Evolutionary conservation across 1,284 basidiomycete genomes (phyloP), one percentile per base, ranked within the genome.

Genomic region (Ustilago xerochloae): DNA sequence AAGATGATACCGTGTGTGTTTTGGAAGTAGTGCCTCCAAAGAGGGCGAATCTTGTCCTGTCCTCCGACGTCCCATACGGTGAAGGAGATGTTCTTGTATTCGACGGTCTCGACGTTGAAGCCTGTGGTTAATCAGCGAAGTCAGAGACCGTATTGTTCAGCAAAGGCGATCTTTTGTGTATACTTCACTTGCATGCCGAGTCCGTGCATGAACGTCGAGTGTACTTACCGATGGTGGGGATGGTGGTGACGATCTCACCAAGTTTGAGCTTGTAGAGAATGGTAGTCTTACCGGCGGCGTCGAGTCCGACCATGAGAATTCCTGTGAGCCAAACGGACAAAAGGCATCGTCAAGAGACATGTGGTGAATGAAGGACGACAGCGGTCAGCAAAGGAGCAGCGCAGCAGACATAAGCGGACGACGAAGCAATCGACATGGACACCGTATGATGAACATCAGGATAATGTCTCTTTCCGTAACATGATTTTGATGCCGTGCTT

Each of bases 21-120:
- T 88, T 99, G 97, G 93, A 97, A 99, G 89, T 99, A 99, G 89
- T 99, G 96, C 90, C 96, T 94, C 96, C 96, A 99, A 82, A 99
- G 88, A 48, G 97, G 97, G 72, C 97, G 89, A 66, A 87, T 87
- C 83, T 87, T 87, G 81, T 87, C 86, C 82, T 87, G 86, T 41
- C 86, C 97, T 85, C 97, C 97, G 63, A 99, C 97, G 85, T 99
- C 97, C 97, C 97, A 99, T 24, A 99, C 97, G 81, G 97, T 99
- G 89, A 99, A 99, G 84, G 96, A 97, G 84, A 99, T 95, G 82
- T 99, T 99, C 89, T 98, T 98, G 88, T 99, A 99, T 75, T 95
- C 97, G 75, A 99, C 97, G 12, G 97, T 99, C 87, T 99, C 96
- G 81, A 99, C 96, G 78, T 87, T 87, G 84, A 87, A 87, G 48